A percentile compares a stretch with the other conserved stretches of the same genome.
Conservation (phyloP, 2,329 filamentous ascomycete genomes). For the Penicillium sp. region DNA sequence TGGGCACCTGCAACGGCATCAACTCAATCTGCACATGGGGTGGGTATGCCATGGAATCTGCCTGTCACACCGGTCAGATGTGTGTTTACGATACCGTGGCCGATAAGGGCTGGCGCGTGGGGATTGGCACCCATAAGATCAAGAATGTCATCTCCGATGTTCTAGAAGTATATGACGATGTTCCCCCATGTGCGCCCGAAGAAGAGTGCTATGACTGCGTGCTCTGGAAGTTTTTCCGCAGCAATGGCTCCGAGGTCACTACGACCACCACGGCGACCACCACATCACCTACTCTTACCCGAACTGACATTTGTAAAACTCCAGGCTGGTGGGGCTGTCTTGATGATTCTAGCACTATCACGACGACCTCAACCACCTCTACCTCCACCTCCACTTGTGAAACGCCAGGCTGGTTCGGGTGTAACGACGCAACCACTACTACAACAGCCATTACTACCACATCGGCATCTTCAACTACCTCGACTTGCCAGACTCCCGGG, state of each 20-base stretch:
- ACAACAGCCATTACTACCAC: conserved; percentile 3
- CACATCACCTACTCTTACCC: conserved; percentile 61
- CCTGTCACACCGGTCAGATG: conserved; percentile 85
- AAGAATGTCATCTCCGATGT: conserved; percentile 84
- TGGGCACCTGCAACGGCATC: conserved; percentile 88
- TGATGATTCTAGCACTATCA: conserved; percentile 46
- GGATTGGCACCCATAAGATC: conserved; percentile 88
- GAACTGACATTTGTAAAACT: conserved; percentile 84
- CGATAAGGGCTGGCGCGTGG: conserved; percentile 89
- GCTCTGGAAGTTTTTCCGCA: conserved; percentile 92
- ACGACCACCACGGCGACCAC: conserved; percentile 58
- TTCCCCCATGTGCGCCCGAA: conserved; percentile 74
- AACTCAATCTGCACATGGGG: conserved; percentile 86
- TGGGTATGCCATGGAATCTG: conserved; percentile 88
- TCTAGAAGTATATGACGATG: conserved; percentile 75
- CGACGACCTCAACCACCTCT: conserved; percentile 26
- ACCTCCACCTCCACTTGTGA: conserved; percentile 38
- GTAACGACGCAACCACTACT: conserved; percentile 37
- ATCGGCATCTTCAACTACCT: conserved; percentile 13
- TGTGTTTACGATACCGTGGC: conserved; percentile 91
- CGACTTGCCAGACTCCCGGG: conserved; percentile 29
- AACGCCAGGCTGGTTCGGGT: conserved; percentile 41
- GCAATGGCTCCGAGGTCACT: conserved; percentile 78
- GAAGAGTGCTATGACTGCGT: conserved; percentile 84
- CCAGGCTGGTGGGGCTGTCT: conserved; percentile 83